These are phyloP conservation scores for Penicillium verrucosum DNA, from an alignment of 2,329 filamentous ascomycete genomes.

Conservation along the genomic window DNA sequence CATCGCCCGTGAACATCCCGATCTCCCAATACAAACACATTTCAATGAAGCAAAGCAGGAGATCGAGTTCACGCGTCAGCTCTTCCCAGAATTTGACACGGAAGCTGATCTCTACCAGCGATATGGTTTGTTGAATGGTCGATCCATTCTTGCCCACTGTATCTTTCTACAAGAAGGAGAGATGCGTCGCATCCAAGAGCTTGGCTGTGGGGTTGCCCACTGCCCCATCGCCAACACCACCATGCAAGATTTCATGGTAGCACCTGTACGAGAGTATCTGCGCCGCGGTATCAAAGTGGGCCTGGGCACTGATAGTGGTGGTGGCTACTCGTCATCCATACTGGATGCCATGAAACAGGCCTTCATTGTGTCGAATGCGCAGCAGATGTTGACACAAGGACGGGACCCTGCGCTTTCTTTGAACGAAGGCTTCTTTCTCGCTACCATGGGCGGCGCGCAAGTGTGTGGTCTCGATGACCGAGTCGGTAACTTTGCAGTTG, in stretches of 20 bases:
- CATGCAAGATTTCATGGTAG: conserved; percentile 56
- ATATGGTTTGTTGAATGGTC: conserved; percentile 53
- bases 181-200: conserved; percentile 45
- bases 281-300: conserved; percentile 61
- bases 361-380: conserved; percentile 49
- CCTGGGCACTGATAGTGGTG: conserved; percentile 62
- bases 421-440: conserved; percentile 57
- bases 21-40: conserved; percentile 62
- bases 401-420: conserved; percentile 48
- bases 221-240: conserved; percentile 65
- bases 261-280: conserved; percentile 57
- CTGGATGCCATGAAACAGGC: conserved; percentile 47
- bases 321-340: conserved; percentile 60
- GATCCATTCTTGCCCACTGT: conserved; percentile 65
- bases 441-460: conserved; percentile 59
- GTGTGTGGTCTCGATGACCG: conserved; percentile 55
- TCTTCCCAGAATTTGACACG: conserved; percentile 56
- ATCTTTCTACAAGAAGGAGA: conserved; percentile 60
- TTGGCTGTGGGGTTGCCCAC: conserved; percentile 60
- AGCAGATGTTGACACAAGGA: conserved; percentile 32
- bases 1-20: conserved; percentile 49
- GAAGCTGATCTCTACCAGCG: conserved; percentile 60
- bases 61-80: conserved; percentile 51
- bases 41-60: conserved; percentile 65
- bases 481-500: conserved; percentile 56